phyloP scores from a whole-genome alignment of 768 basidiomycete species.

The Boletus vinaceobasis region DNA sequence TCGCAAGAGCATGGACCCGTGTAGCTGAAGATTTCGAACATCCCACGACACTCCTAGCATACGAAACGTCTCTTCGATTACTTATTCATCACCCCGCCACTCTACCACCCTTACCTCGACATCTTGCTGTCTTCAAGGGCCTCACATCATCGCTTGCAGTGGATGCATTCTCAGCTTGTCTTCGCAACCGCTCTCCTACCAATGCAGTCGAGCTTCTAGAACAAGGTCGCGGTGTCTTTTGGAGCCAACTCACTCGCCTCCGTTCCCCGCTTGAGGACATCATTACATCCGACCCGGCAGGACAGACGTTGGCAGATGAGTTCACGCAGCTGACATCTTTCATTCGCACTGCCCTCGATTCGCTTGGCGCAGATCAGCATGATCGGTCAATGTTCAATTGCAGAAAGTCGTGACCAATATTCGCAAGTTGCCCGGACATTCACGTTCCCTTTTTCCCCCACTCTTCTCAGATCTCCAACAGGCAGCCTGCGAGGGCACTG shows the following conservation, averaged over 20 bases:
- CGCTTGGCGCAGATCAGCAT: not conserved
- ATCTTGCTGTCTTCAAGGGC: not conserved
- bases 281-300: not conserved
- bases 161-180: not conserved
- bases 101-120: not conserved
- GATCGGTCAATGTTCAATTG: not conserved
- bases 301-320: not conserved
- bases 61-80: not conserved
- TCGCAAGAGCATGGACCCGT: not conserved
- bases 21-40: not conserved
- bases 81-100: not conserved
- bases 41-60: not conserved
- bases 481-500: too few species aligned
- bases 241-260: not conserved
- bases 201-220: not conserved
- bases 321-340: too few species aligned
- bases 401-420: not conserved
- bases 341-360: too few species aligned
- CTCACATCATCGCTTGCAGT: not conserved
- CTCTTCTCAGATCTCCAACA: too few species aligned
- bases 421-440: not conserved
- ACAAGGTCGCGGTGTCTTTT: not conserved
- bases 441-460: too few species aligned
- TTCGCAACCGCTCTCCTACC: not conserved
- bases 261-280: not conserved